Evolutionary conservation across 75 land plant genomes (phyloP).

Genomic region (Pseudotsuga menziesii): DNA sequence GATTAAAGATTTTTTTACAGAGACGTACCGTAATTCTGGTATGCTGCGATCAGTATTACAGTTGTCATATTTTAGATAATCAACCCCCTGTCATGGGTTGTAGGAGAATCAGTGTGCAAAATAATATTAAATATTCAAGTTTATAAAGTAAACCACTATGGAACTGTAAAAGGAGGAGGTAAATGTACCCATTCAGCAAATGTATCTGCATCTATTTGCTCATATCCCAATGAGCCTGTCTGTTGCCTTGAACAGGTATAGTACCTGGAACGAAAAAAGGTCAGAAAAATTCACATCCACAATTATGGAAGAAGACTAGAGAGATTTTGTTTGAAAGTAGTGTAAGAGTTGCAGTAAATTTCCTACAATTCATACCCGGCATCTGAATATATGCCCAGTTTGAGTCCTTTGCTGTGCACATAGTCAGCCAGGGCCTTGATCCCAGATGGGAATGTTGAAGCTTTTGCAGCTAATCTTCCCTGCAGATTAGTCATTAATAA

Average conservation of each 20-base stretch:
- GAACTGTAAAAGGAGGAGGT: neutral
- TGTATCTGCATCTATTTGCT: slow-evolving; percentile 29
- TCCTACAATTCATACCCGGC: slow-evolving; percentile 34
- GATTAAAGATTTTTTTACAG: neutral
- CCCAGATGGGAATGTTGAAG: slow-evolving; percentile 49
- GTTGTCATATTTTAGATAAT: slow-evolving; percentile 53
- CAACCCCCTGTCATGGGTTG: slow-evolving; percentile 25
- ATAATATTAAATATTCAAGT: neutral
- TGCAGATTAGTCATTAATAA: slow-evolving; percentile 5
- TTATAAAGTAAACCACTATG: neutral
- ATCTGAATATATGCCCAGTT: slow-evolving; percentile 57
- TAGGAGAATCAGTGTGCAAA: neutral
- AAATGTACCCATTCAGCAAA: slow-evolving; percentile 45
- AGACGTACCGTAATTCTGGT: slow-evolving; percentile 34
- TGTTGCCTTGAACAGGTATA: slow-evolving; percentile 25
- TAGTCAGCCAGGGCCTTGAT: slow-evolving; percentile 57
- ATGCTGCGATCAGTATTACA: slow-evolving; percentile 27
- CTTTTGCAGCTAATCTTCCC: slow-evolving; percentile 31
- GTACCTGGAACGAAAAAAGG: slow-evolving; percentile 13
- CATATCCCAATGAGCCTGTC: slow-evolving; percentile 46
- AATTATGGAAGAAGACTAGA: neutral
- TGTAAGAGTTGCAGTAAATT: neutral
- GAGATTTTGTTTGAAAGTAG: neutral
- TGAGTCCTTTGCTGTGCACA: slow-evolving; percentile 53
- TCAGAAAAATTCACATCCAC: neutral